Conservation (phyloP, 2,329 filamentous ascomycete species). For the Apiospora kogelbergensis region DNA sequence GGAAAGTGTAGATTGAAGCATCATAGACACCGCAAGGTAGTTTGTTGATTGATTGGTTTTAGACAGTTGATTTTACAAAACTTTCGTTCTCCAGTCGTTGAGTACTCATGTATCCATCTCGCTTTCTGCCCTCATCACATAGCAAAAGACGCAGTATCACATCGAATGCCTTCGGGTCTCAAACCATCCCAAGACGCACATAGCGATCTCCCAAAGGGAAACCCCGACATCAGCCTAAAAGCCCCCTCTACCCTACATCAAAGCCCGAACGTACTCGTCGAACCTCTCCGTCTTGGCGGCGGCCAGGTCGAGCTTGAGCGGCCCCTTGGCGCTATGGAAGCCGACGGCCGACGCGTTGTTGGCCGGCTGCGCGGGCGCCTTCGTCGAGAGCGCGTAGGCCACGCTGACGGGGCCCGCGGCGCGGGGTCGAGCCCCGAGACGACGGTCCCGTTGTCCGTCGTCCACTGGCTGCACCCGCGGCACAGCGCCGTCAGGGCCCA, state of each 20-base stretch:
- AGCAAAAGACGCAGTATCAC: too few relatives aligned
- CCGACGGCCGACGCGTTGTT: neutral
- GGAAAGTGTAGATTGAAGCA: too few relatives aligned
- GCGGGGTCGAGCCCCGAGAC: neutral
- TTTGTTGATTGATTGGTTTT: too few relatives aligned
- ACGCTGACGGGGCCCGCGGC: neutral
- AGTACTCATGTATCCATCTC: too few relatives aligned
- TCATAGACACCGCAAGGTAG: too few relatives aligned
- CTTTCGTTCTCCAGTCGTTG: too few relatives aligned
- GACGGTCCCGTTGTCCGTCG: neutral
- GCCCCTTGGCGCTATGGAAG: neutral
- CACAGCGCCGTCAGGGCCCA: constrained; percentile 40
- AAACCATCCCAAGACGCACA: too few relatives aligned
- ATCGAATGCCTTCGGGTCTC: too few relatives aligned
- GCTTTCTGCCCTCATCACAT: too few relatives aligned
- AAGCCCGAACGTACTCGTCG: neutral
- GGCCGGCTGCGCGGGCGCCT: neutral
- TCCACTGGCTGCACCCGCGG: constrained; percentile 38
- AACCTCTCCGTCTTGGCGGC: neutral
- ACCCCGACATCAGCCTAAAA: too few relatives aligned
- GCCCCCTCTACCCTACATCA: neutral
- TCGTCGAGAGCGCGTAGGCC: neutral
- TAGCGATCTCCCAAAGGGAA: too few relatives aligned
- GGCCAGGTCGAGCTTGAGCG: neutral
- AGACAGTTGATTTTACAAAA: too few relatives aligned